Conservation (phyloP, 2,329 filamentous ascomycete genomes). For the Thielaviopsis musarum region DNA sequence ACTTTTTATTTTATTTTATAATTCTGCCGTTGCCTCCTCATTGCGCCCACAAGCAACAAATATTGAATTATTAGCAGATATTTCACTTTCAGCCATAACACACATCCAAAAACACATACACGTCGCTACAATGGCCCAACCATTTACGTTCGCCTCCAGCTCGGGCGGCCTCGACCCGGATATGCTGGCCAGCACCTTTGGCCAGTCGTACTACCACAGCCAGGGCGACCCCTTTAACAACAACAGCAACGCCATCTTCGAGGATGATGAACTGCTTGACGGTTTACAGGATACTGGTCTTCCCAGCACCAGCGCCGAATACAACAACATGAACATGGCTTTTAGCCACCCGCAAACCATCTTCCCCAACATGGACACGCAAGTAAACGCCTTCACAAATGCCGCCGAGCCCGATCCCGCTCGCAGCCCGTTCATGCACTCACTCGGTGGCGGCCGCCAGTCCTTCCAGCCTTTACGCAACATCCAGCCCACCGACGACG, state of each 20-base stretch:
- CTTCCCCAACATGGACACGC: conserved; percentile 35
- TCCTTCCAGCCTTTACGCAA: conserved; percentile 58
- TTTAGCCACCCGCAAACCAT: conserved; percentile 25
- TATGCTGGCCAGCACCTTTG: conserved; percentile 5
- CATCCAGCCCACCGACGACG: conserved; percentile 27
- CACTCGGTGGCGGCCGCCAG: conserved; percentile 49
- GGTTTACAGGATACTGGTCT: conserved; percentile 39
- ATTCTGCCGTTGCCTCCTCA: too few relatives aligned
- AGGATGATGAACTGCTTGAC: conserved; percentile 78
- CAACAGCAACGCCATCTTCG: conserved; percentile 62
- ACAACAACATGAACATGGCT: conserved; percentile 38
- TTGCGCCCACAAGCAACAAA: too few relatives aligned
- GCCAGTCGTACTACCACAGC: conserved; percentile 5
- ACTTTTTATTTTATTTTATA: too few relatives aligned
- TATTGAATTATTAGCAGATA: too few relatives aligned
- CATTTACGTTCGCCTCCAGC: conserved; percentile 6
- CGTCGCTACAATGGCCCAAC: conserved; percentile 10
- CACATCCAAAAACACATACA: background rate
- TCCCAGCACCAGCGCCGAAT: conserved; percentile 38
- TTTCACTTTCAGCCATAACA: background rate
- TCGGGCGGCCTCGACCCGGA: conserved; percentile 5
- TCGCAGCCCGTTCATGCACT: conserved; percentile 72
- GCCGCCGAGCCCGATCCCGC: conserved; percentile 86
- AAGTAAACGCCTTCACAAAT: conserved; percentile 70
- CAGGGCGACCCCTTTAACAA: conserved; percentile 50